Conservation (phyloP, 768 basidiomycete species). For the Ramaria sp. region DNA sequence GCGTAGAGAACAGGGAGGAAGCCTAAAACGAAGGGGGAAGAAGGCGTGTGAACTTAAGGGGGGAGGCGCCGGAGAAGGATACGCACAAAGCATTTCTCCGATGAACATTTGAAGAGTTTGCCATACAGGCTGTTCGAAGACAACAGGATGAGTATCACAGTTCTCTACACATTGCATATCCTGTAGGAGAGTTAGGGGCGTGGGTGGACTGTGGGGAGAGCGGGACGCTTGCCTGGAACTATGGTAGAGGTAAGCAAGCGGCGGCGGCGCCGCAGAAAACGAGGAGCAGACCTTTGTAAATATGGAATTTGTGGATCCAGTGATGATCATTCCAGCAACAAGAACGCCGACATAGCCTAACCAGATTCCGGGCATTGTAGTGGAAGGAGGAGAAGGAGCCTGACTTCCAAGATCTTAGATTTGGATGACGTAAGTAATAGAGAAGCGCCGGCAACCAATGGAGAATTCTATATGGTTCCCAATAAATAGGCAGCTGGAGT, state of each 20-base stretch:
- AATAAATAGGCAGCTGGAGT: slow-evolving; percentile 1
- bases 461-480: background rate
- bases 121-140: slow-evolving; percentile 94
- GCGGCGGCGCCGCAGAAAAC: background rate
- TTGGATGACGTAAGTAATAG: background rate
- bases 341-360: slow-evolving; percentile 66
- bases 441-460: background rate
- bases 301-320: slow-evolving; percentile 26
- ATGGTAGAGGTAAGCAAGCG: background rate
- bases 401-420: slow-evolving; percentile 1
- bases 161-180: slow-evolving; percentile 99
- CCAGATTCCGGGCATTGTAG: slow-evolving; percentile 41
- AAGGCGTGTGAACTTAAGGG: slow-evolving; percentile 9
- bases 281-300: slow-evolving; percentile 15
- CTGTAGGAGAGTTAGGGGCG: slow-evolving; percentile 23
- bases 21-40: slow-evolving; percentile 33
- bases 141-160: slow-evolving; percentile 61
- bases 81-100: slow-evolving; percentile 90
- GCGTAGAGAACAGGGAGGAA: slow-evolving; percentile 77
- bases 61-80: background rate
- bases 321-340: slow-evolving; percentile 88
- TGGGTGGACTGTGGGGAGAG: background rate
- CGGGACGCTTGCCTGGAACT: background rate
- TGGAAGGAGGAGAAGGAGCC: background rate
- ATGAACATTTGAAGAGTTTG: slow-evolving; percentile 87